phyloP scores from a whole-genome alignment of 2,329 filamentous ascomycete species.

The Colletotrichum neosansevieriae region DNA sequence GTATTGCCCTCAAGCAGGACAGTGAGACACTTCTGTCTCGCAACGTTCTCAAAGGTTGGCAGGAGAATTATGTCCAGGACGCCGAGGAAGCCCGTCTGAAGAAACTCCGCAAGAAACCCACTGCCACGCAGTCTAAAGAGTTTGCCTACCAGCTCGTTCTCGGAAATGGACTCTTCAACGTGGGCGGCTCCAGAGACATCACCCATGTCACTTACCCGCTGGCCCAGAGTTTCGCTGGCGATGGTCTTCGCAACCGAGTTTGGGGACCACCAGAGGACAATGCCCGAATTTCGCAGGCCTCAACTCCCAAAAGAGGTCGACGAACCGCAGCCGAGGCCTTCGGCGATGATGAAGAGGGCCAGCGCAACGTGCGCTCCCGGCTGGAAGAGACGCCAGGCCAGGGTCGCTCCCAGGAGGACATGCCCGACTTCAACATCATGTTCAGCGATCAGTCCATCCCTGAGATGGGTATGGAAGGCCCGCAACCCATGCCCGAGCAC shows the following conservation, averaged over 20 bases:
- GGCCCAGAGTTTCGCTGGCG: constrained; percentile 59
- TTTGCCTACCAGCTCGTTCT: constrained; percentile 56
- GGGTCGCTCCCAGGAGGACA: constrained; percentile 38
- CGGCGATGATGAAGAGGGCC: constrained; percentile 47
- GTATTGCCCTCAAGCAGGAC: constrained; percentile 9
- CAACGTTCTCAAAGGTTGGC: constrained; percentile 49
- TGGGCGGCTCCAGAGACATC: constrained; percentile 49
- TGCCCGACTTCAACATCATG: constrained; percentile 45
- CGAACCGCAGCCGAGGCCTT: constrained; percentile 60
- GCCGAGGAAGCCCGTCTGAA: constrained; percentile 46
- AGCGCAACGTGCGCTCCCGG: constrained; percentile 54
- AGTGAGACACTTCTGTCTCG: constrained; percentile 4
- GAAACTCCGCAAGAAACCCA: constrained; percentile 42
- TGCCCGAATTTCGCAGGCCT: constrained; percentile 6
- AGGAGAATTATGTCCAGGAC: constrained; percentile 53
- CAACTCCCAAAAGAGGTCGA: constrained; percentile 49
- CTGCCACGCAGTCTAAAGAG: constrained; percentile 53
- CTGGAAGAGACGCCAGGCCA: constrained; percentile 43
- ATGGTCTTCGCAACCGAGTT: constrained; percentile 53
- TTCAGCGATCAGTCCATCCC: constrained; percentile 58
- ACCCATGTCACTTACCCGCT: constrained; percentile 57
- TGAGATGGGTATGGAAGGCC: constrained; percentile 79
- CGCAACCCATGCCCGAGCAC: constrained; percentile 75
- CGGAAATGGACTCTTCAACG: constrained; percentile 52
- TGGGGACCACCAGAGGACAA: constrained; percentile 49